Conservation (phyloP, 1,284 basidiomycete genomes). For the Ustilago shanxiensis region DNA sequence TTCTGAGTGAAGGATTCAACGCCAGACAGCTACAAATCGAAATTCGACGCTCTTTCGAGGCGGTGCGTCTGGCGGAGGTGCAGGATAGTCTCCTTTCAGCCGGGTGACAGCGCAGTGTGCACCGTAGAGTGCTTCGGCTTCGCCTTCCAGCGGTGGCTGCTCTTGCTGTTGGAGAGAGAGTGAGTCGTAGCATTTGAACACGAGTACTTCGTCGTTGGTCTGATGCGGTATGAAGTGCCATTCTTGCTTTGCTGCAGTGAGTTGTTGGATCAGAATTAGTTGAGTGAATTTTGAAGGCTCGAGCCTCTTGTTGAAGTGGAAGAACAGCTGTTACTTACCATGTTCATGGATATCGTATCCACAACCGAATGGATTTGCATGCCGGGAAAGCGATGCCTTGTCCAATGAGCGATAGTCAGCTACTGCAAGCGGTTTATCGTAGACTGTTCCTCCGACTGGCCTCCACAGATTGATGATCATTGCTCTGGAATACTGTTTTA, state of each 20-base stretch:
- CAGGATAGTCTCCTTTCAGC: constrained; percentile 19
- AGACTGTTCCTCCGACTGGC: constrained; percentile 33
- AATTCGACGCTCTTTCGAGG: constrained; percentile 40
- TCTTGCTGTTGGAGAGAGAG: constrained; percentile 26
- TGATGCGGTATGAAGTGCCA: constrained; percentile 41
- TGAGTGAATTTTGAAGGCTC: not conserved
- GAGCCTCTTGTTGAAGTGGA: not conserved
- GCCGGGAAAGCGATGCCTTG: constrained; percentile 12
- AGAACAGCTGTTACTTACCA: not conserved
- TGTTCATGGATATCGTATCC: constrained; percentile 34
- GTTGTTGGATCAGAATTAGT: not conserved
- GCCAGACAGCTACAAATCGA: constrained; percentile 44
- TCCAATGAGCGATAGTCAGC: constrained; percentile 30
- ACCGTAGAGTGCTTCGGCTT: constrained; percentile 31
- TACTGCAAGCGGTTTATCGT: constrained; percentile 33
- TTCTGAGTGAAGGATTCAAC: constrained; percentile 3
- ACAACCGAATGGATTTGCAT: constrained; percentile 35
- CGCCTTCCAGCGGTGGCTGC: not conserved
- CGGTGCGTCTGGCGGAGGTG: constrained; percentile 21
- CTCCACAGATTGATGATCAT: constrained; percentile 43
- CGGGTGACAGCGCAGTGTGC: constrained; percentile 34
- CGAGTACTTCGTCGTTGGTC: constrained; percentile 35
- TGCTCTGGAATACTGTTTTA: constrained; percentile 12
- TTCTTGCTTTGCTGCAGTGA: constrained; percentile 9
- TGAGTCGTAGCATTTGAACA: constrained; percentile 44